A percentile compares a stretch with the other conserved stretches of the same genome.
phyloP scores from a whole-genome alignment of 2,329 filamentous ascomycete species.

The Bipolaris zeicola region DNA sequence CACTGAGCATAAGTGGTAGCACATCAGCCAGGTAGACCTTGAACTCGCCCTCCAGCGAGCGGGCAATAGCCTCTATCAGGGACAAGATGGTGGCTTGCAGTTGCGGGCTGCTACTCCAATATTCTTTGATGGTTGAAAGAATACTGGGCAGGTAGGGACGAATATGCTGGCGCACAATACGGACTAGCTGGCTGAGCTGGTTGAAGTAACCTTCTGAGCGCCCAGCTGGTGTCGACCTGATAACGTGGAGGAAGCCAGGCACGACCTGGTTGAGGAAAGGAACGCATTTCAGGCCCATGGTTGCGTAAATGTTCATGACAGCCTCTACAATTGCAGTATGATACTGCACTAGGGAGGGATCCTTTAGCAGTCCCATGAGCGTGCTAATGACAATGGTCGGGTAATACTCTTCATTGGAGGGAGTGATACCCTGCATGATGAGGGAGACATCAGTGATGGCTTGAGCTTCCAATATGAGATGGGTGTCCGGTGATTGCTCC shows the following conservation, averaged over 20 bases:
- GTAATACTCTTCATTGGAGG: slow-evolving; percentile 97
- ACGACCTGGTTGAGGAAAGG: slow-evolving; percentile 93
- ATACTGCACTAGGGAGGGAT: slow-evolving; percentile 85
- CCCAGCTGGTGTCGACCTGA: slow-evolving; percentile 76
- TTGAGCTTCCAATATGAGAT: slow-evolving; percentile 70
- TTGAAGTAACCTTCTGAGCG: slow-evolving; percentile 96
- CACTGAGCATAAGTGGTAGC: slow-evolving; percentile 90
- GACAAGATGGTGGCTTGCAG: slow-evolving; percentile 91
- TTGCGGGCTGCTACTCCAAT: slow-evolving; percentile 80
- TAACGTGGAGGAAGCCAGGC: slow-evolving; percentile 89
- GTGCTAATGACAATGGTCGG: slow-evolving; percentile 98
- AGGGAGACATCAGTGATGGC: slow-evolving; percentile 88
- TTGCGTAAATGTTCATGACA: slow-evolving; percentile 98
- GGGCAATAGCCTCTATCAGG: slow-evolving; percentile 90
- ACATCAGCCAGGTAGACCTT: slow-evolving; percentile 91
- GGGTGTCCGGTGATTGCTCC: slow-evolving; percentile 82
- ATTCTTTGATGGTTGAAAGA: slow-evolving; percentile 83
- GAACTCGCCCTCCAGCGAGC: slow-evolving; percentile 95
- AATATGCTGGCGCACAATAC: slow-evolving; percentile 95
- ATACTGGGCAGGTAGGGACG: slow-evolving; percentile 87
- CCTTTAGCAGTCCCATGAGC: slow-evolving; percentile 87
- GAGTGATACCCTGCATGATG: slow-evolving; percentile 96
- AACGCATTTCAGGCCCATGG: slow-evolving; percentile 92
- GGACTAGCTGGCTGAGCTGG: slow-evolving; percentile 88
- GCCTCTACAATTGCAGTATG: slow-evolving; percentile 95